Conservation (phyloP, 1,284 basidiomycete genomes). For the Tylopilus sp. region DNA sequence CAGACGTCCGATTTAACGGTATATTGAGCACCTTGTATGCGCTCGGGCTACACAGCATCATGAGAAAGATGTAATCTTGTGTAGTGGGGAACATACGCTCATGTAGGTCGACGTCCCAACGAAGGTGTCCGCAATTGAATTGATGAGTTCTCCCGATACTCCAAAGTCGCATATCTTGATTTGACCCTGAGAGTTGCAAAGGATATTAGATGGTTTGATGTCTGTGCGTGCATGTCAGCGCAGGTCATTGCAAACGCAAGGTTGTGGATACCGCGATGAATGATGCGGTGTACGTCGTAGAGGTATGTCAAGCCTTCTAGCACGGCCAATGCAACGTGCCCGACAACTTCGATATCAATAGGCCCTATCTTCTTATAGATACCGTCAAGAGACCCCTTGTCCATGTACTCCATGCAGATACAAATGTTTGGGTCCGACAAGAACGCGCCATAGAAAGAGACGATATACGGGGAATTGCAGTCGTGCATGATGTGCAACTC, state of each 20-base stretch:
- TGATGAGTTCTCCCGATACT: slow-evolving; percentile 97
- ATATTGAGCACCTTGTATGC: slow-evolving; percentile 97
- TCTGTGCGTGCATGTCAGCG: slow-evolving; percentile 50
- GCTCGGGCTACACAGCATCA: slow-evolving; percentile 72
- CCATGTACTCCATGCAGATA: slow-evolving; percentile 99
- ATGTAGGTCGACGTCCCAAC: slow-evolving; percentile 99
- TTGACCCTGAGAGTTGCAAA: slow-evolving; percentile 89
- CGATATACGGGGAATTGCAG: slow-evolving; percentile 90
- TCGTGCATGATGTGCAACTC: slow-evolving; percentile 99
- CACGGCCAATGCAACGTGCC: slow-evolving; percentile 89
- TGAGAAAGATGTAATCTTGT: slow-evolving; percentile 9
- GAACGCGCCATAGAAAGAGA: slow-evolving; percentile 96
- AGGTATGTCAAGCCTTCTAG: slow-evolving; percentile 93
- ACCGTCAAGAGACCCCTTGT: slow-evolving; percentile 85
- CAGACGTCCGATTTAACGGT: slow-evolving; percentile 98
- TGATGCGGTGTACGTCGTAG: slow-evolving; percentile 99
- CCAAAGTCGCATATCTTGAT: slow-evolving; percentile 99
- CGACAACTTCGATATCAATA: slow-evolving; percentile 86
- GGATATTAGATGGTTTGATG: slow-evolving; percentile 98
- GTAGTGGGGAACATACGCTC: slow-evolving; percentile 68
- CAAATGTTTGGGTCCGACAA: slow-evolving; percentile 96
- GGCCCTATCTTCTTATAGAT: slow-evolving; percentile 94
- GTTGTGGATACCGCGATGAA: slow-evolving; percentile 82
- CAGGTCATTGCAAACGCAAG: background rate
- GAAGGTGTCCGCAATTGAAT: slow-evolving; percentile 98